phyloP scores from a whole-genome alignment of 2,329 filamentous ascomycete species.

The Cordyceps pruinosa region DNA sequence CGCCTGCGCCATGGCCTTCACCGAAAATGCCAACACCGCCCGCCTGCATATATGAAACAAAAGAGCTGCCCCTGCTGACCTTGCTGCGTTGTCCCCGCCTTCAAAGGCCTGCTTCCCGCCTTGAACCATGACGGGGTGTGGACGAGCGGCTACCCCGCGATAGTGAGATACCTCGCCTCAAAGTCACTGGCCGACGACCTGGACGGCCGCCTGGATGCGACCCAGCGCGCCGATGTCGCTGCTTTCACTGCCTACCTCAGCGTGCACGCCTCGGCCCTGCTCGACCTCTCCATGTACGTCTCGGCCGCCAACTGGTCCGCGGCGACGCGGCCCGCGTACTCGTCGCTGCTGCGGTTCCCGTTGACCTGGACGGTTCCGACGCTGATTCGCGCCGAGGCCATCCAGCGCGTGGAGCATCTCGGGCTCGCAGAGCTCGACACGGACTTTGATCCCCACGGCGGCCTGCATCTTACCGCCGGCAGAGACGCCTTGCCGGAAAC shows the following conservation, averaged over 20 bases:
- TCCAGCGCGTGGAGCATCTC: constrained; percentile 61
- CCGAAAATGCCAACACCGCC: constrained; percentile 2
- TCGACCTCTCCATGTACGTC: constrained; percentile 85
- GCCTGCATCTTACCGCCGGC: constrained; percentile 30
- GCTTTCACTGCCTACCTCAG: constrained; percentile 64
- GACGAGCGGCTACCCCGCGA: constrained; percentile 54
- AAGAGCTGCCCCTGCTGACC: not conserved
- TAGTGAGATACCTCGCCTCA: constrained; percentile 49
- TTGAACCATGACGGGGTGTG: constrained; percentile 45
- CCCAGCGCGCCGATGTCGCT: constrained; percentile 39
- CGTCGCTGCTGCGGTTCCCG: constrained; percentile 73
- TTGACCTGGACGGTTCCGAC: constrained; percentile 82
- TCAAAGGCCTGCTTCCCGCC: constrained; percentile 47
- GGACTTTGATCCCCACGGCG: constrained; percentile 39
- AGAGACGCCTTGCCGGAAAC: constrained; percentile 33
- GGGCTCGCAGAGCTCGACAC: constrained; percentile 63
- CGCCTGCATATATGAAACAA: constrained; percentile 9
- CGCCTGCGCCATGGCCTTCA: not conserved
- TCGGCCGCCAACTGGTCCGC: constrained; percentile 81
- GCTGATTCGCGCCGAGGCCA: constrained; percentile 61
- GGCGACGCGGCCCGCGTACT: constrained; percentile 74
- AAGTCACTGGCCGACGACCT: constrained; percentile 29
- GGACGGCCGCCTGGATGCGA: constrained; percentile 32
- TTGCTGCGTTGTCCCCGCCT: constrained; percentile 19
- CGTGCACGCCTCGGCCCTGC: constrained; percentile 65